These are phyloP conservation scores for Alnus glutinosa DNA, from an alignment of 306 rosid species.

Conservation along the genomic window DNA sequence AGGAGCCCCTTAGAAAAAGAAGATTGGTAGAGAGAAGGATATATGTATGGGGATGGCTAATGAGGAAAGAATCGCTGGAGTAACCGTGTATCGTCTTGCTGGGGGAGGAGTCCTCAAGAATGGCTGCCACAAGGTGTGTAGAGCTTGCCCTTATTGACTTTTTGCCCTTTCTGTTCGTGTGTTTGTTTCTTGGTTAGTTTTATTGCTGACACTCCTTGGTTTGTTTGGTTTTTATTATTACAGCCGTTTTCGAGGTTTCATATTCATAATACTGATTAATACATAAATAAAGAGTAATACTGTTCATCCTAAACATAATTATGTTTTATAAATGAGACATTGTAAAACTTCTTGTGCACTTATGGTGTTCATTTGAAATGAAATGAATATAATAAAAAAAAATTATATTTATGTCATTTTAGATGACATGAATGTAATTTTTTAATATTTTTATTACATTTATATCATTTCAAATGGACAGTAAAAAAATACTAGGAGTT, in stretches of 20 bases:
- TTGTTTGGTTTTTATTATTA: conserved; percentile 34
- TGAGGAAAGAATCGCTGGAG: conserved; percentile 15
- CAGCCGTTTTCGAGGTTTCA: conserved; percentile 52
- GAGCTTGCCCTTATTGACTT: conserved; percentile 78
- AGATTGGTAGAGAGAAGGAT: conserved; percentile 11
- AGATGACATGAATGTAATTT: too few species aligned
- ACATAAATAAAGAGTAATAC: too few species aligned
- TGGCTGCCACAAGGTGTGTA: conserved; percentile 39
- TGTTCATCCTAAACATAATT: too few species aligned
- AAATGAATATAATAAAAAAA: too few species aligned
- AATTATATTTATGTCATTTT: too few species aligned
- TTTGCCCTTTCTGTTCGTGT: conserved; percentile 32
- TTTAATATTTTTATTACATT: too few species aligned
- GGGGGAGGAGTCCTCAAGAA: conserved; percentile 13
- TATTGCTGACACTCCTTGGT: conserved; percentile 33
- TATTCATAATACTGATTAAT: neutral
- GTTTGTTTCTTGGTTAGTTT: conserved; percentile 19
- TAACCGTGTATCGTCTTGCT: conserved; percentile 19
- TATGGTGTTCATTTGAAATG: too few species aligned
- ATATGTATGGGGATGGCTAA: neutral
- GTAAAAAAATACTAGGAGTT: too few species aligned
- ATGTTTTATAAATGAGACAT: too few species aligned
- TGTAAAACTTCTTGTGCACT: too few species aligned
- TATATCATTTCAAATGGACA: too few species aligned
- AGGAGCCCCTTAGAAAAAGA: conserved; percentile 8